Evolutionary conservation across 352 stramenopile species (phyloP).

Genomic region (Globisporangium yorkense): DNA sequence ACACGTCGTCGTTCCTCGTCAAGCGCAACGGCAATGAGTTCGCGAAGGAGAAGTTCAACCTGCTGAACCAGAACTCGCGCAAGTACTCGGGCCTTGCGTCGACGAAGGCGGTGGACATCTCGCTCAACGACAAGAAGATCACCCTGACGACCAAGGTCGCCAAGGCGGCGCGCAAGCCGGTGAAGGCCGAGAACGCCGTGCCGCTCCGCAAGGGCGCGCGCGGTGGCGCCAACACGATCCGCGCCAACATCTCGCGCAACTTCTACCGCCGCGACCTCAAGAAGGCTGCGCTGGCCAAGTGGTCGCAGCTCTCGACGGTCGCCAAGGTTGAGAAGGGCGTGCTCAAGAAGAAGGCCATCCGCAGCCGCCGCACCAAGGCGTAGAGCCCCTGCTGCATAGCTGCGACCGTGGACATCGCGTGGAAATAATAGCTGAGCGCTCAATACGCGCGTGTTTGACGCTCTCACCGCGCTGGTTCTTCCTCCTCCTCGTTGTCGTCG

Average conservation of each 20-base stretch:
- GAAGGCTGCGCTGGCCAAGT: conserved; percentile 78
- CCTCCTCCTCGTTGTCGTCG: neutral
- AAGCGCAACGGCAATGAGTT: conserved; percentile 91
- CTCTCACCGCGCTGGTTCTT: conserved; percentile 10
- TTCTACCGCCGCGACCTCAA: conserved; percentile 86
- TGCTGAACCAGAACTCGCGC: conserved; percentile 92
- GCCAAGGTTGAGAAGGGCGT: conserved; percentile 88
- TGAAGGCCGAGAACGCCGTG: conserved; percentile 65
- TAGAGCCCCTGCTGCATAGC: conserved; percentile 27
- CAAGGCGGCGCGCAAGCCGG: conserved; percentile 66
- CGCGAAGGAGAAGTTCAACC: conserved; percentile 93
- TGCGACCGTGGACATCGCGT: conserved; percentile 1
- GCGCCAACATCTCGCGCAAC: conserved; percentile 85
- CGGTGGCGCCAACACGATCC: conserved; percentile 80
- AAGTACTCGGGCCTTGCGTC: conserved; percentile 97
- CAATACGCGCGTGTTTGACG: conserved; percentile 1
- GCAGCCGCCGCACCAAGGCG: conserved; percentile 76
- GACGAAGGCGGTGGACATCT: conserved; percentile 91
- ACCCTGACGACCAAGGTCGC: conserved; percentile 78
- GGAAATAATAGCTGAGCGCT: conserved; percentile 7
- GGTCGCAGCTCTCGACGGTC: conserved; percentile 82
- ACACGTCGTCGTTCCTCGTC: conserved; percentile 95
- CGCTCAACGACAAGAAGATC: conserved; percentile 84
- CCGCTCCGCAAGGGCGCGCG: conserved; percentile 81
- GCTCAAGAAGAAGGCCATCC: conserved; percentile 78